Evolutionary conservation across 352 stramenopile genomes (phyloP).

Genomic region (Globisporangium canariense): DNA sequence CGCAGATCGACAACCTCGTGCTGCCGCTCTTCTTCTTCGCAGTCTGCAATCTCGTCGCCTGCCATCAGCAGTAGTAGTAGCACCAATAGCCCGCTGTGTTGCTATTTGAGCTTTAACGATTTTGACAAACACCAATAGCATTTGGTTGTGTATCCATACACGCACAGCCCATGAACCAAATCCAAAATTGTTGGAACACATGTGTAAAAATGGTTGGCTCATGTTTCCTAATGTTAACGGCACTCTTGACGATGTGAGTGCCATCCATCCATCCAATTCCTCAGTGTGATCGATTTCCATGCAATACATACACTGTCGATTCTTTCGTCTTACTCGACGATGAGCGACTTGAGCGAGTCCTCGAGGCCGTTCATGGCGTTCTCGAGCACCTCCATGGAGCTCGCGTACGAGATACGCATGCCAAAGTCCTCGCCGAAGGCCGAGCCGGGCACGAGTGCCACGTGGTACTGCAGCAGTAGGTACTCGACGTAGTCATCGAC

Average conservation of each 20-base stretch:
- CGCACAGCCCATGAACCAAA: not conserved
- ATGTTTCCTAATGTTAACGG: not conserved
- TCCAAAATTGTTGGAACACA: not conserved
- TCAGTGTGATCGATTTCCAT: not conserved
- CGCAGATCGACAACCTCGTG: constrained; percentile 84
- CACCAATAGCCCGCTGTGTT: no score
- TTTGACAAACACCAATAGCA: not conserved
- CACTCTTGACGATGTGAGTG: not conserved
- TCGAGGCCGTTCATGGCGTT: constrained; percentile 64
- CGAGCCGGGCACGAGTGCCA: constrained; percentile 94
- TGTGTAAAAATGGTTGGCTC: not conserved
- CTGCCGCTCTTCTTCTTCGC: constrained; percentile 69
- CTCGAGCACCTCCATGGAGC: constrained; percentile 83
- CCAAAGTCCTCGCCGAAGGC: constrained; percentile 92
- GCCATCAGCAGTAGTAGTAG: constrained; percentile 14
- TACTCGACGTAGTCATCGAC: constrained; percentile 88
- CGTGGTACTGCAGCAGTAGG: constrained; percentile 86
- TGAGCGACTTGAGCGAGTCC: constrained; percentile 46
- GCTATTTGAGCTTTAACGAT: not conserved
- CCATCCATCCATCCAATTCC: not conserved
- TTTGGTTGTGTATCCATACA: not conserved
- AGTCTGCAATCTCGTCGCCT: constrained; percentile 48
- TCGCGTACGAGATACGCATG: constrained; percentile 95
- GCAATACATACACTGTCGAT: not conserved
- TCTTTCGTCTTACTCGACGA: constrained; percentile 26